A percentile compares a stretch with the other conserved stretches of the same genome.
Evolutionary conservation across 768 basidiomycete genomes (phyloP).

Genomic region (Pilatotrama ljubarskyi): DNA sequence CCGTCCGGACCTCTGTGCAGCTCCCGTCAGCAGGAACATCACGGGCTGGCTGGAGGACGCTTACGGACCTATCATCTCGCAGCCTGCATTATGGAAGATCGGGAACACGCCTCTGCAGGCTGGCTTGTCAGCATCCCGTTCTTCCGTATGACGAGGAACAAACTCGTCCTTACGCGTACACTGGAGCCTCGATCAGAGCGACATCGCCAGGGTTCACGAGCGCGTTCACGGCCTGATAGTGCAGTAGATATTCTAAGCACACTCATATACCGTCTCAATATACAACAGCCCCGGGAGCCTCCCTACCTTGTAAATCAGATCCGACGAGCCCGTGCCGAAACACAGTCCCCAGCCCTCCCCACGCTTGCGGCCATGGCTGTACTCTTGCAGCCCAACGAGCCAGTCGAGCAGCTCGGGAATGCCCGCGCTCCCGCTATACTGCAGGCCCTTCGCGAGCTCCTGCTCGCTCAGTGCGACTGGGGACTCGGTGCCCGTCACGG

Average conservation of each 20-base stretch:
- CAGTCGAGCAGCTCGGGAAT: slow-evolving; percentile 63
- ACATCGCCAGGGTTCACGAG: slow-evolving; percentile 79
- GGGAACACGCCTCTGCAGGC: slow-evolving; percentile 61
- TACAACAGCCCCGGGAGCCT: neutral
- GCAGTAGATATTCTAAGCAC: no score
- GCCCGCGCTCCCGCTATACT: slow-evolving; percentile 77
- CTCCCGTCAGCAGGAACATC: neutral
- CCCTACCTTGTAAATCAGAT: slow-evolving; percentile 81
- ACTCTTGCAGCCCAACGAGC: slow-evolving; percentile 70
- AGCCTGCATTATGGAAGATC: slow-evolving; percentile 55
- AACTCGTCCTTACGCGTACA: slow-evolving; percentile 55
- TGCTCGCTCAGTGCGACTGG: slow-evolving; percentile 54
- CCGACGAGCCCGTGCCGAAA: slow-evolving; percentile 85
- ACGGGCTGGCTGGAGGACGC: neutral
- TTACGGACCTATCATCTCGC: slow-evolving; percentile 57
- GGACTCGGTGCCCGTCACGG: slow-evolving; percentile 46
- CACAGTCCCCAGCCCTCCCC: slow-evolving; percentile 71
- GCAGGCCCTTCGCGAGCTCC: slow-evolving; percentile 68
- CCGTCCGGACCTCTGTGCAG: slow-evolving; percentile 70
- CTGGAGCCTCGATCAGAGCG: slow-evolving; percentile 80
- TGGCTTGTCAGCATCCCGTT: slow-evolving; percentile 10
- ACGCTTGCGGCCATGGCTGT: slow-evolving; percentile 59
- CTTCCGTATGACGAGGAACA: slow-evolving; percentile 17
- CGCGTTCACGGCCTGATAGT: slow-evolving; percentile 62
- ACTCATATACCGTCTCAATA: neutral